Evolutionary conservation across 306 rosid genomes (phyloP).

Genomic region (Echinosophora koreensis): DNA sequence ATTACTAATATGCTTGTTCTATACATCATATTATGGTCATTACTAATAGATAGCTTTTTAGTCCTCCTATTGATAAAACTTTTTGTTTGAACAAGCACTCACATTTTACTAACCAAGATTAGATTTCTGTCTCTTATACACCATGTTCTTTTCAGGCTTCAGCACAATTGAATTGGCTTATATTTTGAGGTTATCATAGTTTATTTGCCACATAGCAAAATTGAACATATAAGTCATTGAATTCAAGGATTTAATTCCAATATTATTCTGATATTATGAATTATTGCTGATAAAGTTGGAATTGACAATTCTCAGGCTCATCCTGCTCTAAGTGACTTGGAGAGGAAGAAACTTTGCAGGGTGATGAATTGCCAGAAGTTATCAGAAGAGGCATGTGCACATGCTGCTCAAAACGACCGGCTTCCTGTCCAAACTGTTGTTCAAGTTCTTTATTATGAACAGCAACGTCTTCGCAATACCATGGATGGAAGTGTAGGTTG

Average conservation of each 20-base stretch:
- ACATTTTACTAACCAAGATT: background rate
- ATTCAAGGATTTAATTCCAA: conserved; percentile 23
- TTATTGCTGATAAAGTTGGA: conserved; percentile 29
- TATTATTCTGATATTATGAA: background rate
- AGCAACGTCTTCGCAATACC: conserved; percentile 80
- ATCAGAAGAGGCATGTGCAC: conserved; percentile 91
- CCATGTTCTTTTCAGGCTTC: conserved; percentile 1
- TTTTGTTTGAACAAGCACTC: background rate
- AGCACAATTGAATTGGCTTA: background rate
- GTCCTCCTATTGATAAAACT: background rate
- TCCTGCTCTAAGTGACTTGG: conserved; percentile 85
- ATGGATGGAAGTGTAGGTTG: conserved; percentile 51
- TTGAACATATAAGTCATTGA: conserved; percentile 1
- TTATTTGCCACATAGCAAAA: background rate
- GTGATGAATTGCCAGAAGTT: conserved; percentile 93
- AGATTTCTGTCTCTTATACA: background rate
- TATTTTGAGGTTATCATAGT: conserved; percentile 9
- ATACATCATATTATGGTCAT: too few relatives aligned
- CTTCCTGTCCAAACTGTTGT: conserved; percentile 95
- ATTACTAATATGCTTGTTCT: background rate
- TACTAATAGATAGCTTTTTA: too few relatives aligned
- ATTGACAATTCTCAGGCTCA: conserved; percentile 67
- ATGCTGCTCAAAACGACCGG: conserved; percentile 94
- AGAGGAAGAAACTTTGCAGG: conserved; percentile 91
- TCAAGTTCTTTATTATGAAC: conserved; percentile 93